These are phyloP conservation scores for Puccinia novopanici DNA, from an alignment of 1,284 basidiomycete species.

Conservation along the genomic window DNA sequence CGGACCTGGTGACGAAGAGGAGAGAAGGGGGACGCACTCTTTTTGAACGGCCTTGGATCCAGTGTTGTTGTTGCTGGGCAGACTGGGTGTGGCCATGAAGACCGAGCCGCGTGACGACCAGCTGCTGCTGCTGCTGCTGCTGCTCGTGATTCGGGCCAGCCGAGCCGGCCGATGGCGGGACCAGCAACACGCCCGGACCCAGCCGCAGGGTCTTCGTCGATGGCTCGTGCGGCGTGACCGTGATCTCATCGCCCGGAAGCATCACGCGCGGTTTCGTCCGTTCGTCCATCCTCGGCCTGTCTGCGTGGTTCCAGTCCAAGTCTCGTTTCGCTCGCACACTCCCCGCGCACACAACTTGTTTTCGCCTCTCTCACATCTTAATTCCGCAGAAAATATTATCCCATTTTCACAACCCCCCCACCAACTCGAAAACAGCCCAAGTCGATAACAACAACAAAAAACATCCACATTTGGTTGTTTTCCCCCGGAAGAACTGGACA, in stretches of 20 bases:
- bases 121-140: no score
- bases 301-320: no score
- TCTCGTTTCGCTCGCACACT: no score
- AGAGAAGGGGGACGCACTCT: constrained; percentile 8
- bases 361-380: no score
- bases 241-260: constrained; percentile 39
- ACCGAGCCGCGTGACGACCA: constrained; percentile 29
- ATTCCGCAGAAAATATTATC: no score
- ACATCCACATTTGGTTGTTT: no score
- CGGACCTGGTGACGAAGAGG: neutral
- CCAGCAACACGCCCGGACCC: constrained; percentile 26
- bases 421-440: no score
- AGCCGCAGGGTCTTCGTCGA: constrained; percentile 27
- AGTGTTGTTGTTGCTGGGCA: constrained; percentile 11
- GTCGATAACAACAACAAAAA: no score
- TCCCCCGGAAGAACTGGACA: no score
- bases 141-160: constrained; percentile 1
- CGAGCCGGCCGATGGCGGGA: neutral
- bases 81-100: constrained; percentile 38
- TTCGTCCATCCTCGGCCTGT: neutral
- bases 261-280: constrained; percentile 6
- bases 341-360: no score
- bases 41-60: constrained; percentile 43
- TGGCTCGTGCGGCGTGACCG: neutral
- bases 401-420: no score